Base-by-base conservation (phyloP, 2,329 filamentous ascomycete genomes). In the Lasiodiplodia citricola region DNA sequence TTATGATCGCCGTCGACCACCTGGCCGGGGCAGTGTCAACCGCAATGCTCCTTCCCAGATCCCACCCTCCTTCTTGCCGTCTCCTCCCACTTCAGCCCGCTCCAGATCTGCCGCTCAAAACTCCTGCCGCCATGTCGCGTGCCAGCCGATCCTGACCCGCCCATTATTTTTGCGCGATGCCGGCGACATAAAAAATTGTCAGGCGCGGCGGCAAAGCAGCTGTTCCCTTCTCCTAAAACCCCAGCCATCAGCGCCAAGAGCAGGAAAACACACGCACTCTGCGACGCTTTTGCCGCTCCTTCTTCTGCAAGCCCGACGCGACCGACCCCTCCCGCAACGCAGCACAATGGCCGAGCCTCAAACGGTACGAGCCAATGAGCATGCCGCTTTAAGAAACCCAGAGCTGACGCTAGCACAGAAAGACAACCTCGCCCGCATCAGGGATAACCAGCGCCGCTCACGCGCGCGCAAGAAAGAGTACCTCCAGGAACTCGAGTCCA, bases 401-500 rank as follows among this genome's bases (percentile, higher is more conserved):
- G 6, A 35, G 21, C 60, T 64, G n/a, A 64, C 21, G 4, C 60
- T 4, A 4, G 6, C 3, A 0, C 31, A 76, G 67, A 73, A 67
- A 44, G 78, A 80, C 66, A 83, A 83, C 65, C 79, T 84, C 41
- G 85, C 87, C 57, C 89, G 91, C 69, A 90, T 93, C 72, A 87
- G 91, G 71, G 90, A 94, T 74, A 94, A 94, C 74, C 92, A 94
- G 77, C 86, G 91, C 68, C 88, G 91, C 70, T 92, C 90, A n/a
- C 88, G 92, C 66, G 90, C 90, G 56, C 86, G 91, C 44, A 86
- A 89, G 71, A 92, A 91, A 81, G 90, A 92, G 75, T 93, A 94
- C 75, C 81, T 93, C 50, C 83, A 88, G 70, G 89, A 91, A 67
- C 85, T 93, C 35, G 91, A 94, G 78, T 81, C 85, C 66, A 88